Percentiles rank a stretch among this genome's conserved stretches.
Conservation (phyloP, 2,329 filamentous ascomycete genomes). For the Mollisiaceae sp. region DNA sequence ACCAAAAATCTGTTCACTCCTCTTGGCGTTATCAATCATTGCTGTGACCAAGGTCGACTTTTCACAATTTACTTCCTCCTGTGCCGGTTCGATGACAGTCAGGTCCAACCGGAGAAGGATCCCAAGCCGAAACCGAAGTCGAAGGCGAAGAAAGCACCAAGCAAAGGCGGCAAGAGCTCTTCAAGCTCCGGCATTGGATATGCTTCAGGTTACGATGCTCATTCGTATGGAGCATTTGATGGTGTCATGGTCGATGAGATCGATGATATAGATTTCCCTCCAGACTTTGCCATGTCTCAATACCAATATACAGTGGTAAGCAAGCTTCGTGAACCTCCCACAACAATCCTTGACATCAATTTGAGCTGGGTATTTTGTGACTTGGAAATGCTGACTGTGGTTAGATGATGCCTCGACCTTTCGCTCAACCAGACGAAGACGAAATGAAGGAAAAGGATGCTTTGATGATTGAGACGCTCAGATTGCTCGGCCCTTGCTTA, state of each 20-base stretch:
- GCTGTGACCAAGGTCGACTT: constrained; percentile 26
- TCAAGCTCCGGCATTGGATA: constrained; percentile 25
- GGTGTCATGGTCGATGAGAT: neutral
- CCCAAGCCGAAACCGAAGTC: constrained; percentile 4
- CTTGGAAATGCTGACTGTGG: neutral
- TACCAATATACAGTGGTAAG: neutral
- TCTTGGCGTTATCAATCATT: constrained; percentile 32
- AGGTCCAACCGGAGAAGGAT: constrained; percentile 7
- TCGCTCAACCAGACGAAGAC: constrained; percentile 2
- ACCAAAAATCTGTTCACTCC: constrained; percentile 27
- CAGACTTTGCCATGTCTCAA: neutral
- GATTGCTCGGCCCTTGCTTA: constrained; percentile 25
- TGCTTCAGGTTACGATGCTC: constrained; percentile 17
- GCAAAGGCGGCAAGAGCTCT: constrained; percentile 1
- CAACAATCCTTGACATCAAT: neutral
- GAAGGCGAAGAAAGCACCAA: constrained; percentile 9
- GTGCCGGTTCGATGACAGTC: constrained; percentile 28
- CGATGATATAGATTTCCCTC: constrained; percentile 2
- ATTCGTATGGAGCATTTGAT: neutral
- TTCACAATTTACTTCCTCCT: constrained; percentile 32
- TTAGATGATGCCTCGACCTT: neutral
- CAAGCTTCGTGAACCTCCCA: neutral
- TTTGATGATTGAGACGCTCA: constrained; percentile 27
- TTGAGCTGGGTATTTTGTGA: neutral
- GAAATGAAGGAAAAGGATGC: constrained; percentile 21